Evolutionary conservation across 257 asterid species (phyloP).

Genomic region (Salvia splendens): DNA sequence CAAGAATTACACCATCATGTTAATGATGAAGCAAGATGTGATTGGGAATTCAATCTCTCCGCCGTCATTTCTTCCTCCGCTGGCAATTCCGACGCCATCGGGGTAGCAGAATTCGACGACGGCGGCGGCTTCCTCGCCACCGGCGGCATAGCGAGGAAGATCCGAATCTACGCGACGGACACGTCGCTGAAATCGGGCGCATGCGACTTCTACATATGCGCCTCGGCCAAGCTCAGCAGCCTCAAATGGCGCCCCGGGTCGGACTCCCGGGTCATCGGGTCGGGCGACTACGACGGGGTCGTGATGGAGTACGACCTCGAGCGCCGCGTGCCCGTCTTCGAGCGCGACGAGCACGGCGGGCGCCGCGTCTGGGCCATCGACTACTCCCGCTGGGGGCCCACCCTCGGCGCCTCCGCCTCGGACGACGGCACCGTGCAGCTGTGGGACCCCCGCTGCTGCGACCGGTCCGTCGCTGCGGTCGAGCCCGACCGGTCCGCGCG

Average conservation of each 20-base stretch:
- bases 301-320: slow-evolving; percentile 85
- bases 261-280: slow-evolving; percentile 61
- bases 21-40: too few species aligned
- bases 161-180: slow-evolving; percentile 50
- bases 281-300: slow-evolving; percentile 93
- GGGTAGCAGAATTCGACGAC: too few species aligned
- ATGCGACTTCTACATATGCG: slow-evolving; percentile 66
- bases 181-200: slow-evolving; percentile 11
- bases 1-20: too few species aligned
- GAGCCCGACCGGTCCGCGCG: slow-evolving; percentile 45
- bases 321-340: slow-evolving; percentile 66
- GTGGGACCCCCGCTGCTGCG: slow-evolving; percentile 77
- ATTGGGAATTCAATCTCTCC: too few species aligned
- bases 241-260: slow-evolving; percentile 82
- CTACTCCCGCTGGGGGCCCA: slow-evolving; percentile 55
- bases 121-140: too few species aligned
- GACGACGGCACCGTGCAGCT: slow-evolving; percentile 91
- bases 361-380: slow-evolving; percentile 88
- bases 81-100: too few species aligned
- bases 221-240: slow-evolving; percentile 89
- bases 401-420: slow-evolving; percentile 83
- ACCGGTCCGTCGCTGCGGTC: slow-evolving; percentile 47
- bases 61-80: too few species aligned
- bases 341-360: slow-evolving; percentile 96
- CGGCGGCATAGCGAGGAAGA: slow-evolving; percentile 28